Conservation (phyloP, 305 asterid species). For the Solanum hybrid region DNA sequence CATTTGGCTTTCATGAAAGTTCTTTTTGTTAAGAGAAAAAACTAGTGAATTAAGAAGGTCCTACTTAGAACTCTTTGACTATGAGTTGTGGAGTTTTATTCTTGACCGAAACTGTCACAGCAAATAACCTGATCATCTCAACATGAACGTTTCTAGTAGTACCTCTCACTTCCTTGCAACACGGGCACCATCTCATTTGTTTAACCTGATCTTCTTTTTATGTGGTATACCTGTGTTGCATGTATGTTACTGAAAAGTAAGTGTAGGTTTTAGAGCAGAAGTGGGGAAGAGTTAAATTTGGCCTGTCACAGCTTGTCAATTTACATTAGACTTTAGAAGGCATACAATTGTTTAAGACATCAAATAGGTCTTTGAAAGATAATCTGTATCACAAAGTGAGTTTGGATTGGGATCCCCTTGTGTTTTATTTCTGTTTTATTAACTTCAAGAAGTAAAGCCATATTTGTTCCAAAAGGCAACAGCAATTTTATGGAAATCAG, state of each 20-base stretch:
- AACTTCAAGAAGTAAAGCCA: not conserved
- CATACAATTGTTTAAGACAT: not conserved
- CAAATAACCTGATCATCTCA: not conserved
- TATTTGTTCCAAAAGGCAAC: not conserved
- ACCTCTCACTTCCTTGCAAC: not conserved
- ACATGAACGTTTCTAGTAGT: not conserved
- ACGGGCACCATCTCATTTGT: not conserved
- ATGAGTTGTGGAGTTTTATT: not conserved
- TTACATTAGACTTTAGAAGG: not conserved
- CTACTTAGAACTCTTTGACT: not conserved
- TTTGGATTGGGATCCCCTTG: not conserved
- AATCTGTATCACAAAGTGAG: not conserved
- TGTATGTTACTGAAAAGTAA: not conserved
- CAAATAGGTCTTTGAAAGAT: not conserved
- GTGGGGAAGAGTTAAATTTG: not conserved
- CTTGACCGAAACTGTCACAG: not conserved
- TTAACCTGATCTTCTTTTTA: not conserved
- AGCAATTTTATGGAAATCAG: not conserved
- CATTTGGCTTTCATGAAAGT: not conserved
- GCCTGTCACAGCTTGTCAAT: not conserved
- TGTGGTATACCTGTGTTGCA: not conserved
- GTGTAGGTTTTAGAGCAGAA: not conserved
- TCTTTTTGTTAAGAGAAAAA: not conserved
- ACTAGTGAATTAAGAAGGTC: not conserved
- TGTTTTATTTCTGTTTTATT: not conserved